Conservation (phyloP, 129 eudicot species). For the Pseudognaphalium luteoalbum region DNA sequence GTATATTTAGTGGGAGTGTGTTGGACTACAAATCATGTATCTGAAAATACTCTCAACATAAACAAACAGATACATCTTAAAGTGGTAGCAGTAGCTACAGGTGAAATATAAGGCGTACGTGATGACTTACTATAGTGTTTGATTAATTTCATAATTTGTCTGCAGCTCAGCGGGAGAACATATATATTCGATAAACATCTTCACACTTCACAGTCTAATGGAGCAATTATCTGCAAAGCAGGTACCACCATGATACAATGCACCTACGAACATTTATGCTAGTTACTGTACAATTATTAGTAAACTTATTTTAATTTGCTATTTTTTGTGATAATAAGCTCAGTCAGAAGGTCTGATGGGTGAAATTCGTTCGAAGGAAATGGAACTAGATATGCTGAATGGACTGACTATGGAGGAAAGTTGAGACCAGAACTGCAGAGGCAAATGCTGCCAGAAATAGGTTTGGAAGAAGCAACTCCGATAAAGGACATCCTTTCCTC, state of each 20-base stretch:
- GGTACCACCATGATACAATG: slow-evolving; percentile 36
- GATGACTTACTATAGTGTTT: not conserved
- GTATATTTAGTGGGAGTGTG: not conserved
- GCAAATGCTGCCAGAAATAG: slow-evolving; percentile 63
- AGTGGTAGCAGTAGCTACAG: no score
- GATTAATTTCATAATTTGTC: not conserved
- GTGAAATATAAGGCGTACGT: slow-evolving; percentile 11
- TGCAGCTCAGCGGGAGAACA: slow-evolving; percentile 90
- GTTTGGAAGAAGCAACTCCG: slow-evolving; percentile 53
- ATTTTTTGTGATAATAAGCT: slow-evolving; percentile 38
- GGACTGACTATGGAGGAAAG: slow-evolving; percentile 55
- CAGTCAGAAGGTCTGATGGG: slow-evolving; percentile 81
- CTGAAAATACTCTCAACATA: not conserved
- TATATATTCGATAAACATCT: slow-evolving; percentile 79
- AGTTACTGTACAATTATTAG: not conserved
- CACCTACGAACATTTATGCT: not conserved
- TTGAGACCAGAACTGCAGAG: slow-evolving; percentile 52
- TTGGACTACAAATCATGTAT: slow-evolving; percentile 6
- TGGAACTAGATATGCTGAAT: slow-evolving; percentile 74
- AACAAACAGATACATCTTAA: not conserved
- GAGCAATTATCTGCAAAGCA: slow-evolving; percentile 88
- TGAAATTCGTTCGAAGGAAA: slow-evolving; percentile 81
- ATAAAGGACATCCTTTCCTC: slow-evolving; percentile 39
- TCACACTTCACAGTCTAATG: slow-evolving; percentile 86
- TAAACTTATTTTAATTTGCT: not conserved